Conservation (phyloP, 2,329 filamentous ascomycete genomes). For the Ophiostoma angusticollis region DNA sequence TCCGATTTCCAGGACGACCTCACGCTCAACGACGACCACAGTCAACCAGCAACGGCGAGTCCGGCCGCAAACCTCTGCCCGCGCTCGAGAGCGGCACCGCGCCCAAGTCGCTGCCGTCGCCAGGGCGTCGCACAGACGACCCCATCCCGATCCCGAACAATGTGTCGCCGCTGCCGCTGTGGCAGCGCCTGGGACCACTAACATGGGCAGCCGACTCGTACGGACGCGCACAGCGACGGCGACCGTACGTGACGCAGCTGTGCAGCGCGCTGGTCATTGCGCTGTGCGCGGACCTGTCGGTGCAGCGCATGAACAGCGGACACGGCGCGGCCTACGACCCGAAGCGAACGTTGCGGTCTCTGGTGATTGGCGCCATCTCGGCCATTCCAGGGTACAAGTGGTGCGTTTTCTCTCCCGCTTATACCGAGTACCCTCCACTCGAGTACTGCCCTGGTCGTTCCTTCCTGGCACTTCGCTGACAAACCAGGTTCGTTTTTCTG, state of each 20-base stretch:
- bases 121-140: conserved; percentile 16
- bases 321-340: conserved; percentile 50
- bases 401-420: conserved; percentile 33
- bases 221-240: conserved; percentile 53
- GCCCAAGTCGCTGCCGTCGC: conserved; percentile 10
- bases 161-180: conserved; percentile 32
- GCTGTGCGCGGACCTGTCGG: conserved; percentile 61
- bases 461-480: too few relatives aligned
- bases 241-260: conserved; percentile 71
- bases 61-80: too few relatives aligned
- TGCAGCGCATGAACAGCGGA: conserved; percentile 53
- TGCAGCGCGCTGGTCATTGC: conserved; percentile 66
- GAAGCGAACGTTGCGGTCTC: conserved; percentile 53
- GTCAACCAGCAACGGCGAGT: too few relatives aligned
- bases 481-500: conserved; percentile 65
- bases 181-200: conserved; percentile 45
- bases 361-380: conserved; percentile 59
- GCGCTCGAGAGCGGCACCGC: conserved; percentile 1
- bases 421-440: too few relatives aligned
- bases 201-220: conserved; percentile 46
- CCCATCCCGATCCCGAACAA: conserved; percentile 32
- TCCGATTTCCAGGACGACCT: not conserved
- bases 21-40: not conserved
- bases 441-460: too few relatives aligned
- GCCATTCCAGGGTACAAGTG: conserved; percentile 73